Conservation (phyloP, 2,329 filamentous ascomycete genomes). For the Biscogniauxia mediterranea region DNA sequence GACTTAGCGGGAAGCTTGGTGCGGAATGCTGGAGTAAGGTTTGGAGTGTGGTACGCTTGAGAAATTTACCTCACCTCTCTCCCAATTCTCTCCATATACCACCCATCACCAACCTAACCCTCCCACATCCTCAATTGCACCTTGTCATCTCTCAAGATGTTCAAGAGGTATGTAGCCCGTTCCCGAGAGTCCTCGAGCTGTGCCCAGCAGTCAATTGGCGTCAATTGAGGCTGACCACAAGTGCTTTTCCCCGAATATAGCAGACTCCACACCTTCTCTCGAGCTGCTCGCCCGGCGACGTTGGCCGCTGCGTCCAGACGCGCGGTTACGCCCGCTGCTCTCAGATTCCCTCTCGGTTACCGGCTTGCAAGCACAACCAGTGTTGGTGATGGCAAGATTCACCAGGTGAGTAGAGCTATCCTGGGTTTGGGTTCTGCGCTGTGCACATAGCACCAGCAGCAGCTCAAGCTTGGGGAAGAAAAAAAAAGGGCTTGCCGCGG, state of each 20-base stretch:
- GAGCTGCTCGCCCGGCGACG: conserved; percentile 58
- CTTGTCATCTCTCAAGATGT: conserved; percentile 74
- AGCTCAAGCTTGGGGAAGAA: conserved; percentile 14
- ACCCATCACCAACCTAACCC: conserved; percentile 53
- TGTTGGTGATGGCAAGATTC: conserved; percentile 65
- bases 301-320: conserved; percentile 57
- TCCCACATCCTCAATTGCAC: conserved; percentile 59
- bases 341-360: conserved; percentile 55
- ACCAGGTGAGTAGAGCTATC: conserved; percentile 53
- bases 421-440: background rate
- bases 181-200: background rate
- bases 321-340: conserved; percentile 54
- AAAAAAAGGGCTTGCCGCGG: conserved; percentile 3
- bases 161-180: conserved; percentile 67
- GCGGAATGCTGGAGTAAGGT: background rate
- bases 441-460: background rate
- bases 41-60: background rate
- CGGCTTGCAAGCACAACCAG: conserved; percentile 58
- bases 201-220: background rate
- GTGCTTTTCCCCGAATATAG: conserved; percentile 42
- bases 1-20: background rate
- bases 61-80: conserved; percentile 5
- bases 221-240: conserved; percentile 51
- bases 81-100: conserved; percentile 29
- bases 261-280: conserved; percentile 65